phyloP scores from a whole-genome alignment of 2,329 filamentous ascomycete species.

The Beauveria sp. region DNA sequence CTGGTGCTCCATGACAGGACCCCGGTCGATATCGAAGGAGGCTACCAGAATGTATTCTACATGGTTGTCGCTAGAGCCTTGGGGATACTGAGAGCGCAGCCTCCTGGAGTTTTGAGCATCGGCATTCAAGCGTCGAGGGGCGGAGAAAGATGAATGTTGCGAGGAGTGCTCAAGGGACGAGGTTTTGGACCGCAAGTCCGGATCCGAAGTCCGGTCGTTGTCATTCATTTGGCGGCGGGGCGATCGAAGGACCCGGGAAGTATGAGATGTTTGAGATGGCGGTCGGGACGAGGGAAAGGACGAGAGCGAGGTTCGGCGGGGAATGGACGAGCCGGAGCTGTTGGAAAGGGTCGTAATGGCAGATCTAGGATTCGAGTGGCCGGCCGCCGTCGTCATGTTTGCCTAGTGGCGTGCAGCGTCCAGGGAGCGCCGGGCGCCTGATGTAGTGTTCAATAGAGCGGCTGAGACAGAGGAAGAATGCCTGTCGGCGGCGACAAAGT shows the following conservation, averaged over 20 bases:
- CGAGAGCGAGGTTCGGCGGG: conserved; percentile 49
- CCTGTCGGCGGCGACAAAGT: neutral
- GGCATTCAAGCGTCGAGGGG: conserved; percentile 41
- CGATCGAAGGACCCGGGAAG: conserved; percentile 46
- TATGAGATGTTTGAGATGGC: conserved; percentile 49
- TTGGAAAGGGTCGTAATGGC: conserved; percentile 29
- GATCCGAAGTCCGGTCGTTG: conserved; percentile 49
- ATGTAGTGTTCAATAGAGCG: neutral
- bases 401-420: neutral
- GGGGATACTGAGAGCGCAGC: conserved; percentile 67
- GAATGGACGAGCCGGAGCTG: conserved; percentile 18
- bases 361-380: conserved; percentile 33
- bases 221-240: conserved; percentile 45
- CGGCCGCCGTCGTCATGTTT: conserved; percentile 34
- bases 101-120: conserved; percentile 45
- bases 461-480: neutral
- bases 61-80: conserved; percentile 75
- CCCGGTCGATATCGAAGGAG: conserved; percentile 93
- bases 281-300: conserved; percentile 56
- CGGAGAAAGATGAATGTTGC: conserved; percentile 54
- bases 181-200: conserved; percentile 53
- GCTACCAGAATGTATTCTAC: conserved; percentile 98
- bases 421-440: neutral
- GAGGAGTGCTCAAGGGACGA: conserved; percentile 53
- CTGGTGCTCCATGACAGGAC: conserved; percentile 97